A percentile compares a stretch with the other conserved stretches of the same genome.
Evolutionary conservation across 2,329 filamentous ascomycete species (phyloP).

Genomic region (Penicillium sp.): DNA sequence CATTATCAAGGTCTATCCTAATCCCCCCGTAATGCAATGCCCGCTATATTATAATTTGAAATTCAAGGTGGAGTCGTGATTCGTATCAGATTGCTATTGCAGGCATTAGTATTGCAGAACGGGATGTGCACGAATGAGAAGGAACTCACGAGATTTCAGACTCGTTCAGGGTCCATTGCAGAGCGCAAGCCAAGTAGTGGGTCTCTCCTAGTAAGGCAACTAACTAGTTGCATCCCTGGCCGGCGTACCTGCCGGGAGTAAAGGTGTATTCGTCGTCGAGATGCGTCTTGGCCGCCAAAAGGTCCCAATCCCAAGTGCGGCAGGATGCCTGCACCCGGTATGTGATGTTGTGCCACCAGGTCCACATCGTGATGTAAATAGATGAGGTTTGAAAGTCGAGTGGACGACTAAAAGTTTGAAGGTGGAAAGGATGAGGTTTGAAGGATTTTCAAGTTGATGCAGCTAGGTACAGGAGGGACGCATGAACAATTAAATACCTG

Average conservation of each 20-base stretch:
- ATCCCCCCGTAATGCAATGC: neutral
- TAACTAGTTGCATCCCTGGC: neutral
- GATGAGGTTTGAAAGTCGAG: neutral
- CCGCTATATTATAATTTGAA: neutral
- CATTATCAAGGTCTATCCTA: neutral
- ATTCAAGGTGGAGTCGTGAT: neutral
- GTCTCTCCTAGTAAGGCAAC: neutral
- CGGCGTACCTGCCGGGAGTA: neutral
- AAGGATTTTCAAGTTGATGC: neutral
- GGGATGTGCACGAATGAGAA: neutral
- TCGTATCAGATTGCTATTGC: neutral
- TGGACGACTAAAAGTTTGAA: neutral
- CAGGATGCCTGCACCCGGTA: neutral
- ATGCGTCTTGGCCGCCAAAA: neutral
- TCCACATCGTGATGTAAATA: neutral
- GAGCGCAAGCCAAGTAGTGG: neutral
- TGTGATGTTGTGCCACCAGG: neutral
- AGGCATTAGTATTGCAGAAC: neutral
- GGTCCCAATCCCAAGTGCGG: neutral
- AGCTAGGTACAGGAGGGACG: neutral
- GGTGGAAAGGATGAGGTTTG: neutral
- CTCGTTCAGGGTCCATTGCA: neutral
- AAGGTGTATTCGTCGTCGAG: neutral
- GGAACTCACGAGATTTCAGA: neutral
- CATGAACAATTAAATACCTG: neutral